These are phyloP conservation scores for Komagataella pseudopastoris DNA, from an alignment of 805 yeast species.

Conservation along the genomic window DNA sequence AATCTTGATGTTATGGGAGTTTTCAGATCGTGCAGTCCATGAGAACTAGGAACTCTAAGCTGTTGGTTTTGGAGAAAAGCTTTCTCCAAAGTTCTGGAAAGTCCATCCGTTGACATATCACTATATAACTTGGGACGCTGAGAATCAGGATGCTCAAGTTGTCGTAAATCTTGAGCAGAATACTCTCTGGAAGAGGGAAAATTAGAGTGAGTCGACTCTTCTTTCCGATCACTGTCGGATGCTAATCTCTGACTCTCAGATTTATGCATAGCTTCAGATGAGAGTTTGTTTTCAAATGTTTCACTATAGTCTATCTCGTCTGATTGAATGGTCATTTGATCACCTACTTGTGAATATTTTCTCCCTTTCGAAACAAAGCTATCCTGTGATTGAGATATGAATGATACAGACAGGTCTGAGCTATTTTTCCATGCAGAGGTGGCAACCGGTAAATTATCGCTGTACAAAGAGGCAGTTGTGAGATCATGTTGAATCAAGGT, in stretches of 20 bases:
- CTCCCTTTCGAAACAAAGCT: neutral
- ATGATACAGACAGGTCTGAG: slow-evolving; percentile 4
- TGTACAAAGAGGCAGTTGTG: slow-evolving; percentile 22
- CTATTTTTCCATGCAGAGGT: slow-evolving; percentile 44
- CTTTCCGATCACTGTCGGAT: neutral
- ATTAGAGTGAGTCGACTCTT: neutral
- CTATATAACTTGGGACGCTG: neutral
- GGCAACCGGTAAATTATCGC: slow-evolving; percentile 37
- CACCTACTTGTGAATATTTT: neutral
- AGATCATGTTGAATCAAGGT: slow-evolving; percentile 34
- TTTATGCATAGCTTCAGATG: neutral
- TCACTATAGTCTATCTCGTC: neutral
- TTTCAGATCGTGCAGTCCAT: neutral
- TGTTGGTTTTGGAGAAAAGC: neutral
- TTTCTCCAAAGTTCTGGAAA: neutral
- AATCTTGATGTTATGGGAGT: neutral
- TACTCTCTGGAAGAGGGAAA: neutral
- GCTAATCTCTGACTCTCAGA: neutral
- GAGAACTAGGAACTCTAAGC: neutral
- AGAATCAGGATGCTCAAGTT: neutral
- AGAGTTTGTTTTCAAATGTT: neutral
- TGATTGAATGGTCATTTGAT: neutral
- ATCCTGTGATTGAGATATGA: neutral
- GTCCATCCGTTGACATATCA: neutral
- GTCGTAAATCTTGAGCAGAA: neutral